Percentiles rank a stretch among this genome's conserved stretches.
Evolutionary conservation across 805 yeast genomes (phyloP).

Genomic region (Pichia ethanolica): DNA sequence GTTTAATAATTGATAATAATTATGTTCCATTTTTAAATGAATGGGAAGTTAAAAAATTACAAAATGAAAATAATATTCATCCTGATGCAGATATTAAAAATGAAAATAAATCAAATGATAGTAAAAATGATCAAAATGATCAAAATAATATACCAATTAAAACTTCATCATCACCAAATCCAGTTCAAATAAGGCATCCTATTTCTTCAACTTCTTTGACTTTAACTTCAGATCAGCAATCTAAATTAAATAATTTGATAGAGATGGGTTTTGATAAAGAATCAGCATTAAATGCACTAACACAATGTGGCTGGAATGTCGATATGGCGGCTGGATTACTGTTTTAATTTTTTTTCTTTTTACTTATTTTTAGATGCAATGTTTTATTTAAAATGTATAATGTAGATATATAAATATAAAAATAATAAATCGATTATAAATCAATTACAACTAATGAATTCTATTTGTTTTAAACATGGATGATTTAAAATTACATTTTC

Average conservation of each 20-base stretch:
- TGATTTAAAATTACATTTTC: conserved; percentile 49
- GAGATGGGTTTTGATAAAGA: conserved; percentile 63
- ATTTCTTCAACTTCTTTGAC: conserved; percentile 12
- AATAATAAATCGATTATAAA: neutral
- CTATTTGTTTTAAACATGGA: conserved; percentile 36
- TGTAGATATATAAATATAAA: neutral
- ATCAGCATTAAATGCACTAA: conserved; percentile 60
- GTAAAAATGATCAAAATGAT: neutral
- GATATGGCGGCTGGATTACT: conserved; percentile 81
- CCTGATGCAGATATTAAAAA: neutral
- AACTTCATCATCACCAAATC: neutral
- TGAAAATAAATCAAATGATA: neutral
- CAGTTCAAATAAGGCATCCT: conserved; percentile 2
- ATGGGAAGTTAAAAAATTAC: conserved; percentile 14
- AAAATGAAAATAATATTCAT: conserved; percentile 17
- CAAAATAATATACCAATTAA: neutral
- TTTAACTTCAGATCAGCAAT: conserved; percentile 15
- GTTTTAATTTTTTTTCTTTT: conserved; percentile 27
- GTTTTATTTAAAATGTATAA: too few species aligned
- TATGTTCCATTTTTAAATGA: conserved; percentile 13
- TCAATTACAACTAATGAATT: conserved; percentile 2
- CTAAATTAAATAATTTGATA: conserved; percentile 38
- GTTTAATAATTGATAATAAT: conserved; percentile 48
- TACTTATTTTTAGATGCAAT: too few species aligned
- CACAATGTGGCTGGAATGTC: conserved; percentile 63